Conservation (phyloP, 441 rosid genomes). For the Erodium moschatum region DNA sequence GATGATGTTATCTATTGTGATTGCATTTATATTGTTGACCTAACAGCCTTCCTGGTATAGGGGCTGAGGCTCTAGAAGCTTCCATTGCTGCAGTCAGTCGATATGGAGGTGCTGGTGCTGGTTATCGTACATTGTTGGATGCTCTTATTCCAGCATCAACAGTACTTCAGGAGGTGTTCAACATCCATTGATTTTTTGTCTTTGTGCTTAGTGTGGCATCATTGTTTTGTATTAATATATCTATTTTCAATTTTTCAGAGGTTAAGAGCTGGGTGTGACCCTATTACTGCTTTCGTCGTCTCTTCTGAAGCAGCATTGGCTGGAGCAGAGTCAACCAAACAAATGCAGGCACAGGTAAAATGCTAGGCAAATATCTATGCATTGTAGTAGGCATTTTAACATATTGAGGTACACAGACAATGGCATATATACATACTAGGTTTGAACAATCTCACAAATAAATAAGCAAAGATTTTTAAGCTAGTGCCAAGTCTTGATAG, state of each 20-base stretch:
- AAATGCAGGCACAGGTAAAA: constrained; percentile 47
- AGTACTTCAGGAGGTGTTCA: constrained; percentile 65
- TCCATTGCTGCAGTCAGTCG: constrained; percentile 75
- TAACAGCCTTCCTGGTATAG: constrained; percentile 35
- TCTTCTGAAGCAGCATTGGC: constrained; percentile 77
- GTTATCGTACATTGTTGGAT: constrained; percentile 80
- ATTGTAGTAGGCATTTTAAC: no score
- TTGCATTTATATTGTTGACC: not conserved
- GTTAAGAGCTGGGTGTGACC: constrained; percentile 60
- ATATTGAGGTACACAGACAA: no score
- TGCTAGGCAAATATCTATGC: not conserved
- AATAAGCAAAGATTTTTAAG: no score
- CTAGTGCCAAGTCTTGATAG: no score
- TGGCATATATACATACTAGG: no score
- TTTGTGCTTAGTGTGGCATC: not conserved
- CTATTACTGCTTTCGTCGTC: constrained; percentile 54
- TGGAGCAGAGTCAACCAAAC: constrained; percentile 85
- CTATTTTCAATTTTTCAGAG: constrained; percentile 34
- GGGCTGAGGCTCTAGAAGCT: constrained; percentile 82
- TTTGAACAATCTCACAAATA: no score
- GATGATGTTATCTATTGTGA: constrained; percentile 25
- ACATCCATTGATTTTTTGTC: constrained; percentile 10
- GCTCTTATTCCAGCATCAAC: constrained; percentile 86
- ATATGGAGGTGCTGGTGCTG: constrained; percentile 89
- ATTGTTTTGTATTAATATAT: constrained; percentile 16